phyloP scores from a whole-genome alignment of 192 early-diverging fungal species.

The Lobulomyces angularis region DNA sequence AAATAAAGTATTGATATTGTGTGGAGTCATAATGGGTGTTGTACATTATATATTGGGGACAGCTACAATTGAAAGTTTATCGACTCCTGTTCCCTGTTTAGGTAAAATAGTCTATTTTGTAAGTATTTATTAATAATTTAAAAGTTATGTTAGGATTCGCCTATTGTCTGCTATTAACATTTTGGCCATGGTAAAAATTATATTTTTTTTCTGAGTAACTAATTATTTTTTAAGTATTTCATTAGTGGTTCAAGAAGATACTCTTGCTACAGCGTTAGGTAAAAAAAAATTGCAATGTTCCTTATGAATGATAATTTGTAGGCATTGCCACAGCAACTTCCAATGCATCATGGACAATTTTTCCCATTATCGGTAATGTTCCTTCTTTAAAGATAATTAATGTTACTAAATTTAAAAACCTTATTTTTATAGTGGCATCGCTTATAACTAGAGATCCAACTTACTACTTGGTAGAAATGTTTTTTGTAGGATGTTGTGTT shows the following conservation, averaged over 20 bases:
- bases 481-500: too few relatives aligned
- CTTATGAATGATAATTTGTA: conserved; percentile 14
- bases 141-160: conserved; percentile 31
- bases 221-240: too few relatives aligned
- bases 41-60: conserved; percentile 30
- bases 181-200: conserved; percentile 40
- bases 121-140: too few relatives aligned
- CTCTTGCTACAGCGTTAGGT: conserved; percentile 30
- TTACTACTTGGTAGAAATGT: conserved; percentile 19
- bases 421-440: too few relatives aligned
- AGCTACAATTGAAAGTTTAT: too few relatives aligned
- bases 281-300: conserved; percentile 5
- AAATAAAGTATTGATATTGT: conserved; percentile 25
- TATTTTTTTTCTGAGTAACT: too few relatives aligned
- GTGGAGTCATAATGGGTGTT: conserved; percentile 25
- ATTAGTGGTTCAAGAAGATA: conserved; percentile 23
- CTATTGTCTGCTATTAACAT: conserved; percentile 31
- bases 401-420: too few relatives aligned
- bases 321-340: conserved; percentile 33
- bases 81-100: conserved; percentile 25
- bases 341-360: conserved; percentile 35
- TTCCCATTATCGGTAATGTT: conserved; percentile 31
- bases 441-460: conserved; percentile 27
- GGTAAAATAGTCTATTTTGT: too few relatives aligned
- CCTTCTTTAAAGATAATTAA: too few relatives aligned